Conservation (phyloP, 768 basidiomycete genomes). For the Hygrocybe coccinea region DNA sequence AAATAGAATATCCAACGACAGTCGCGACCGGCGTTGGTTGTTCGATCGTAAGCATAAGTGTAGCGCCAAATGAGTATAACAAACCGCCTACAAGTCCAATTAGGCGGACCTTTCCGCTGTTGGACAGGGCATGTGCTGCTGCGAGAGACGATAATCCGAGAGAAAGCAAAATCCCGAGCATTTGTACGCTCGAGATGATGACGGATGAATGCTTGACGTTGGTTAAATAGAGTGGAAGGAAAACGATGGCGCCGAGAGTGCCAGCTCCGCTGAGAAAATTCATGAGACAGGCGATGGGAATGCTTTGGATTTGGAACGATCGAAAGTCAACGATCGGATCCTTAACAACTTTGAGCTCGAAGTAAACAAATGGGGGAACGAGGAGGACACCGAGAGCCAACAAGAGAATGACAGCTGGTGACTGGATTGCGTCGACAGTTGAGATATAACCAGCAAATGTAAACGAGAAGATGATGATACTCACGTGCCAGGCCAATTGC, state of each 20-base stretch:
- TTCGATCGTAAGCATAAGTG: not conserved
- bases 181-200: not conserved
- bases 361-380: not conserved
- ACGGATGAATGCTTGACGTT: not conserved
- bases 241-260: not conserved
- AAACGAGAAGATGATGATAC: not conserved
- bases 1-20: not conserved
- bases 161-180: not conserved
- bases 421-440: not conserved
- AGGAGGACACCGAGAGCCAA: not conserved
- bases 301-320: not conserved
- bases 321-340: not conserved
- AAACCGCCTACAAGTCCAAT: not conserved
- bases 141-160: not conserved
- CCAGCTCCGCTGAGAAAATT: not conserved
- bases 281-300: not conserved
- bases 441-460: too few relatives aligned
- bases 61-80: not conserved
- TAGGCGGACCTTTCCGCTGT: not conserved
- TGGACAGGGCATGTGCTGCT: not conserved
- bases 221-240: not conserved
- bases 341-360: not conserved
- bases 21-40: not conserved
- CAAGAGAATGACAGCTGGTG: not conserved
- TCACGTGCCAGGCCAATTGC: not conserved